These are phyloP conservation scores for Curvularia verruculosa DNA, from an alignment of 2,329 filamentous ascomycete genomes.

Conservation along the genomic window DNA sequence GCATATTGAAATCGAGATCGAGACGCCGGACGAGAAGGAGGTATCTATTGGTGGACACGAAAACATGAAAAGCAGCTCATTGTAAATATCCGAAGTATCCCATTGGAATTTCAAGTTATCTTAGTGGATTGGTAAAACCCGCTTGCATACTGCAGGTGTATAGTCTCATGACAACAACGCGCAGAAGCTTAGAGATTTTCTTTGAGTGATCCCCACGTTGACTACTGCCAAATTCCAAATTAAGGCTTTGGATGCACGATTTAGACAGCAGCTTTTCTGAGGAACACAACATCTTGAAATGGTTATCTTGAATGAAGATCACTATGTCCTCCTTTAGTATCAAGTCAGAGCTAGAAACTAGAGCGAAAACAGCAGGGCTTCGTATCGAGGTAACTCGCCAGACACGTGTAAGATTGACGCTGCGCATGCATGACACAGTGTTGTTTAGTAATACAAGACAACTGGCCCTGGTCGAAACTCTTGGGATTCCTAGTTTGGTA, in stretches of 20 bases:
- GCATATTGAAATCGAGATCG: neutral
- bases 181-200: neutral
- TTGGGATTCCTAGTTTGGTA: constrained; percentile 3
- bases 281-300: neutral
- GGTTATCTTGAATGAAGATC: neutral
- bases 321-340: neutral
- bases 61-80: neutral
- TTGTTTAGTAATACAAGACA: neutral
- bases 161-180: no score
- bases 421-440: neutral
- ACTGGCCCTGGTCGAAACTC: neutral
- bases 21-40: constrained; percentile 1
- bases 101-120: neutral
- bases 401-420: neutral
- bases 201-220: neutral
- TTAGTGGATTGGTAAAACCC: neutral
- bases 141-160: neutral
- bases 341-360: neutral
- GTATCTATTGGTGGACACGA: neutral
- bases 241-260: neutral
- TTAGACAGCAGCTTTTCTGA: neutral
- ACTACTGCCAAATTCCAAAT: neutral
- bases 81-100: neutral
- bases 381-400: neutral
- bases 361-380: neutral